Evolutionary conservation across 1,284 basidiomycete genomes (phyloP).

Genomic region (Sphaerobolus stellatus): DNA sequence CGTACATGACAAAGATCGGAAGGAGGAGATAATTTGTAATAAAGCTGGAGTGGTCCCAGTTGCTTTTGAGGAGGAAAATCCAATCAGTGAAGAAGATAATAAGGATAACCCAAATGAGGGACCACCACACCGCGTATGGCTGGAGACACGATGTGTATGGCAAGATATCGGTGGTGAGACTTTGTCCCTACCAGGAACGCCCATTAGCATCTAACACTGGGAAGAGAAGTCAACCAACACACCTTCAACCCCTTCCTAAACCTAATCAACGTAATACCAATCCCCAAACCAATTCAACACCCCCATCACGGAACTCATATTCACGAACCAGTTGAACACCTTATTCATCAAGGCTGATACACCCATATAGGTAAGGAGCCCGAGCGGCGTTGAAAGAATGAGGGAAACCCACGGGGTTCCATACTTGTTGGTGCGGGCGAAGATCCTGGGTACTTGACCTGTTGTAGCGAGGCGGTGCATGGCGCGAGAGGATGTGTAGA

Average conservation of each 20-base stretch:
- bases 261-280: slow-evolving; percentile 43
- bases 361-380: slow-evolving; percentile 45
- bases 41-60: slow-evolving; percentile 3
- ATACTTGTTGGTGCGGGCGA: slow-evolving; percentile 31
- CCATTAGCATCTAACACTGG: background rate
- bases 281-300: slow-evolving; percentile 32
- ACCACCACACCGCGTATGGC: slow-evolving; percentile 62
- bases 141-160: slow-evolving; percentile 72
- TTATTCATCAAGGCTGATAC: slow-evolving; percentile 22
- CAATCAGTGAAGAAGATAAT: slow-evolving; percentile 5
- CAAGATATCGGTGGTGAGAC: slow-evolving; percentile 58
- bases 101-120: slow-evolving; percentile 24
- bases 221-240: too few species aligned
- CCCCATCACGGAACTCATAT: slow-evolving; percentile 29
- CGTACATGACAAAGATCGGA: slow-evolving; percentile 4
- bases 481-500: slow-evolving; percentile 46
- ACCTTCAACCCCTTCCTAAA: slow-evolving; percentile 45
- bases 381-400: slow-evolving; percentile 31
- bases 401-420: slow-evolving; percentile 7
- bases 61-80: background rate
- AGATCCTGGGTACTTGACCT: slow-evolving; percentile 48
- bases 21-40: slow-evolving; percentile 7
- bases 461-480: slow-evolving; percentile 50
- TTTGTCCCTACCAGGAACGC: slow-evolving; percentile 45
- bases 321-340: slow-evolving; percentile 43